These are phyloP conservation scores for Termitomyces sp. DNA, from an alignment of 768 basidiomycete species.

Conservation along the genomic window DNA sequence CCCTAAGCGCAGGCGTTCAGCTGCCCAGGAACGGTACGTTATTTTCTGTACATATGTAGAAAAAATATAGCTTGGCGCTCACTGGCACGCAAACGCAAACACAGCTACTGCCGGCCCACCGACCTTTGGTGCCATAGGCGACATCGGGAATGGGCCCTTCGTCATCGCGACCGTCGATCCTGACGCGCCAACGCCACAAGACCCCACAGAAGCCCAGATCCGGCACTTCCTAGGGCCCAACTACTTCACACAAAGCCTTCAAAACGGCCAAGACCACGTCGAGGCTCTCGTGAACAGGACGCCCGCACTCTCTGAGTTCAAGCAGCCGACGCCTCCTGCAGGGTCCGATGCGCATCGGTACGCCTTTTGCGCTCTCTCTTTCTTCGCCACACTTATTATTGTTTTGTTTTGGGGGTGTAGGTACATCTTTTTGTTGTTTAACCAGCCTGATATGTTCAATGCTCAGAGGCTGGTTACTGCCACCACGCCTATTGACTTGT, in stretches of 20 bases:
- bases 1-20: conserved; percentile 32
- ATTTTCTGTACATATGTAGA: not conserved
- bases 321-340: conserved; percentile 41
- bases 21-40: conserved; percentile 31
- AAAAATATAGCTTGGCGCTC: too few species aligned
- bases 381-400: not conserved
- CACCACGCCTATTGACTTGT: conserved; percentile 29
- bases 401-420: conserved; percentile 28
- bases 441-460: conserved; percentile 39
- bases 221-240: conserved; percentile 47
- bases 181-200: conserved; percentile 50
- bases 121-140: conserved; percentile 26
- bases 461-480: conserved; percentile 37
- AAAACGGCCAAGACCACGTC: not conserved
- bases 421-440: conserved; percentile 32
- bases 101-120: conserved; percentile 37
- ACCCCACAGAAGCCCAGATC: conserved; percentile 38
- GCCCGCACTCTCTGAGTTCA: conserved; percentile 36
- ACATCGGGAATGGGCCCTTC: conserved; percentile 34
- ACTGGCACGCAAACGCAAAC: too few species aligned
- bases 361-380: not conserved
- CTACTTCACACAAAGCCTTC: conserved; percentile 22
- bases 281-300: conserved; percentile 32
- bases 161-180: conserved; percentile 46
- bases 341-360: conserved; percentile 43